These are phyloP conservation scores for Symbiotaphrina buchneri DNA, from an alignment of 495 filamentous ascomycete genomes.

Conservation along the genomic window DNA sequence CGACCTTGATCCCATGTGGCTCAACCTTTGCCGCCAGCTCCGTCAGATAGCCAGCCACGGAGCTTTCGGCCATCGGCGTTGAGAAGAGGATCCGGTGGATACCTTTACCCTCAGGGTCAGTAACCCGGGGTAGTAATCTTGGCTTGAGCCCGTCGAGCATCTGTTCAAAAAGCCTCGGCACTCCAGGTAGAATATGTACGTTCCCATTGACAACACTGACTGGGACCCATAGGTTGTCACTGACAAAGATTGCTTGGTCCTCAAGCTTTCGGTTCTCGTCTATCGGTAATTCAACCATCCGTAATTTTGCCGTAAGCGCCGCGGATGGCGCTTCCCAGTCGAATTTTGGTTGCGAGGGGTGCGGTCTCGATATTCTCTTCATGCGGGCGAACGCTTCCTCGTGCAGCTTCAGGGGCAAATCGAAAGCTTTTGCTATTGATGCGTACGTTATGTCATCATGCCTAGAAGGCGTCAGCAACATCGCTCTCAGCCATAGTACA, in stretches of 20 bases:
- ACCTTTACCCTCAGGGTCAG: slow-evolving; percentile 59
- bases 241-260: slow-evolving; percentile 53
- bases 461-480: slow-evolving; percentile 17
- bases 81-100: slow-evolving; percentile 58
- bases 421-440: slow-evolving; percentile 80
- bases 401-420: slow-evolving; percentile 53
- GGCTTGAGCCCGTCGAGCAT: slow-evolving; percentile 60
- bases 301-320: slow-evolving; percentile 50
- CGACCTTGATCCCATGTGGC: slow-evolving; percentile 69
- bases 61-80: slow-evolving; percentile 71
- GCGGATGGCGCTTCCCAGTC: slow-evolving; percentile 69
- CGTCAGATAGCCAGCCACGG: slow-evolving; percentile 61
- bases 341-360: slow-evolving; percentile 51
- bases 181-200: slow-evolving; percentile 77
- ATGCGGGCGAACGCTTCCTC: slow-evolving; percentile 53
- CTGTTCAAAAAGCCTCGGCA: slow-evolving; percentile 61
- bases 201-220: slow-evolving; percentile 76
- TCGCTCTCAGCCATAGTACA: slow-evolving; percentile 3
- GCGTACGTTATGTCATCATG: slow-evolving; percentile 97
- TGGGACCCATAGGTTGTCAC: slow-evolving; percentile 78
- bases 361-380: slow-evolving; percentile 54
- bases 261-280: slow-evolving; percentile 34
- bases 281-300: slow-evolving; percentile 74
- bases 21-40: slow-evolving; percentile 49
- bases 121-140: slow-evolving; percentile 37